Conservation (phyloP, 768 basidiomycete species). For the Lentinula aciculospora region DNA sequence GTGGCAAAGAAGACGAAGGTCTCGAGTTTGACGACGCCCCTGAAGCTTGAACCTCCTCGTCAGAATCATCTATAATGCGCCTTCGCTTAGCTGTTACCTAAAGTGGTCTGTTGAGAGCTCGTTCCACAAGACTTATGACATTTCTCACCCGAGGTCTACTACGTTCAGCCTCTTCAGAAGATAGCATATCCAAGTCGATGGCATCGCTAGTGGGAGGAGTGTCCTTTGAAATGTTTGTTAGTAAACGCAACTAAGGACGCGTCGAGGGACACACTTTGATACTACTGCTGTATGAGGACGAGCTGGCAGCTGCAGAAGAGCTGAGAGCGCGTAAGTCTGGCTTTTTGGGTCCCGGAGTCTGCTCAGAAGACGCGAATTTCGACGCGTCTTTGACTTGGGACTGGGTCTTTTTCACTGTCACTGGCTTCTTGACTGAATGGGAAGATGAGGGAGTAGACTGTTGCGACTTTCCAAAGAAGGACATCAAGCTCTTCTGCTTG, state of each 20-base stretch:
- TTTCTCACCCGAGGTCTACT: constrained; percentile 26
- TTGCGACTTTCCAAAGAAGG: constrained; percentile 50
- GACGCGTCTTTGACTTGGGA: constrained; percentile 24
- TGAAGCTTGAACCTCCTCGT: constrained; percentile 47
- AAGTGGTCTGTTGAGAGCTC: constrained; percentile 1
- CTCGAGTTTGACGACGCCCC: constrained; percentile 17
- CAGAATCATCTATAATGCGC: constrained; percentile 62
- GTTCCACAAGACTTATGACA: not conserved
- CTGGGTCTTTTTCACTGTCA: constrained; percentile 9
- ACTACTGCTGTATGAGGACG: constrained; percentile 39
- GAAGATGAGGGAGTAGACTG: constrained; percentile 15
- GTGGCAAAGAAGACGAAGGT: constrained; percentile 15
- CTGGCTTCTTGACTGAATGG: constrained; percentile 13
- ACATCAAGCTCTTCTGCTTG: constrained; percentile 73
- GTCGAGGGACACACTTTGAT: constrained; percentile 14
- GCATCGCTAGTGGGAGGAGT: constrained; percentile 78
- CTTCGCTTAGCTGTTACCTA: constrained; percentile 59
- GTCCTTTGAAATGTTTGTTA: constrained; percentile 17
- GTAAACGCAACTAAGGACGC: not conserved
- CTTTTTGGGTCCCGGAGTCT: constrained; percentile 33
- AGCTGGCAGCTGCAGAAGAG: constrained; percentile 35
- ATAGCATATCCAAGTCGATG: constrained; percentile 71
- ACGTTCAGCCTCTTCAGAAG: constrained; percentile 40
- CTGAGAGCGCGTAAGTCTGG: constrained; percentile 20
- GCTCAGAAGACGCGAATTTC: constrained; percentile 21